A percentile compares a stretch with the other conserved stretches of the same genome.
Evolutionary conservation across 208 protist genomes (phyloP).

Genomic region (Crithidia acanthocephali): DNA sequence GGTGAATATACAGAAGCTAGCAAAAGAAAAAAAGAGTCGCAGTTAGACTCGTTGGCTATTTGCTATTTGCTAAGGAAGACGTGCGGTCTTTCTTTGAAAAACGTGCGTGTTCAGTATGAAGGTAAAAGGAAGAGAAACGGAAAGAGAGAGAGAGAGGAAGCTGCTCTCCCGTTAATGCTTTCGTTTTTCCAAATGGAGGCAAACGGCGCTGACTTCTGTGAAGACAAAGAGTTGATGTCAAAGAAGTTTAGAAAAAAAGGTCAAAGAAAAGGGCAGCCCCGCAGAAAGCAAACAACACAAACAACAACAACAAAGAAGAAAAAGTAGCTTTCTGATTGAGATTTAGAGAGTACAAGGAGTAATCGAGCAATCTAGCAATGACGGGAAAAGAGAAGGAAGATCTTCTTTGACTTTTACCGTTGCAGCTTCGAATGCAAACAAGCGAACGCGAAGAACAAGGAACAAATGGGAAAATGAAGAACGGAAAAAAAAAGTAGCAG

Average conservation of each 20-base stretch:
- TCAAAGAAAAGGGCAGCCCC: neutral
- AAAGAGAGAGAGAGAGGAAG: no score
- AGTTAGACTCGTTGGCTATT: no score
- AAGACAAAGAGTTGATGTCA: neutral
- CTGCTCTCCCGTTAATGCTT: no score
- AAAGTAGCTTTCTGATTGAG: no score
- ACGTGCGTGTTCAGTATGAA: no score
- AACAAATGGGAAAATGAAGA: neutral
- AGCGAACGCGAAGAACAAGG: neutral
- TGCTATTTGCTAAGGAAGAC: no score
- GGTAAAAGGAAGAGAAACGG: no score
- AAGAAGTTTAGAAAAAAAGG: neutral
- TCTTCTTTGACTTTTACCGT: no score
- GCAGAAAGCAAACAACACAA: neutral
- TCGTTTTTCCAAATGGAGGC: neutral
- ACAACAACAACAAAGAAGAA: neutral
- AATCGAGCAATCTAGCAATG: neutral
- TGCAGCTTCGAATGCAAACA: neutral
- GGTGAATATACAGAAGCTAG: no score
- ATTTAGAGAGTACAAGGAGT: no score
- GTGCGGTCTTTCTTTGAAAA: no score
- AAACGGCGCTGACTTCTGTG: neutral
- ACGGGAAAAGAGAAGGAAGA: neutral
- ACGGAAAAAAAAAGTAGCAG: slow-evolving; percentile 6
- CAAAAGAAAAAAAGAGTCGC: no score